phyloP scores from a whole-genome alignment of 108 stramenopile genomes.

The Nannochloropsis gaditana region DNA sequence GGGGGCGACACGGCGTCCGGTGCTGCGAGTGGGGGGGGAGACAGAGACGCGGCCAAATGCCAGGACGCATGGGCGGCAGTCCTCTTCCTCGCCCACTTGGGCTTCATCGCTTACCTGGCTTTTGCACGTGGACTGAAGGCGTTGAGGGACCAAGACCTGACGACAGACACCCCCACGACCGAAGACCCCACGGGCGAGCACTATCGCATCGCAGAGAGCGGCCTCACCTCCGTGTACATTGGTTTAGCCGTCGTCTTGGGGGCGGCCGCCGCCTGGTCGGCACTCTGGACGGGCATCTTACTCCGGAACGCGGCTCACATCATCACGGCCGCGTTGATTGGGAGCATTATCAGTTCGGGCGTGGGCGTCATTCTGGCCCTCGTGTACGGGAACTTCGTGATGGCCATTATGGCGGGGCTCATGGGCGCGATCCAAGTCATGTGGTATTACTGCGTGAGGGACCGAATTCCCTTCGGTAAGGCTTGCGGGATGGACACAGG shows the following conservation, averaged over 20 bases:
- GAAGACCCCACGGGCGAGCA: not conserved
- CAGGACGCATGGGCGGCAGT: slow-evolving; percentile 35
- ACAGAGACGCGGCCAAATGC: not conserved
- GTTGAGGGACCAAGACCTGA: not conserved
- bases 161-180: not conserved
- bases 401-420: slow-evolving; percentile 23
- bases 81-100: slow-evolving; percentile 29
- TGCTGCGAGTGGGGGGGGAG: not conserved
- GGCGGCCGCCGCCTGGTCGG: not conserved
- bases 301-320: not conserved
- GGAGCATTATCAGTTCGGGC: not conserved
- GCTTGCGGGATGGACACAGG: not conserved
- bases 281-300: not conserved
- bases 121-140: not conserved
- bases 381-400: not conserved
- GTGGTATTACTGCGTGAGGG: slow-evolving; percentile 26
- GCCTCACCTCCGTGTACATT: not conserved
- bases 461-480: slow-evolving; percentile 36
- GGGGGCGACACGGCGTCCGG: not conserved
- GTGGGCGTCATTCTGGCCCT: not conserved
- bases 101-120: slow-evolving; percentile 23
- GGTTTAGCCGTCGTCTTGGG: not conserved
- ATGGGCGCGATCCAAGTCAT: slow-evolving; percentile 18
- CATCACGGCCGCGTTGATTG: not conserved
- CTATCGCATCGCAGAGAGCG: not conserved